These are phyloP conservation scores for Colletotrichum chlorophyti DNA, from an alignment of 2,329 filamentous ascomycete species.

Conservation along the genomic window DNA sequence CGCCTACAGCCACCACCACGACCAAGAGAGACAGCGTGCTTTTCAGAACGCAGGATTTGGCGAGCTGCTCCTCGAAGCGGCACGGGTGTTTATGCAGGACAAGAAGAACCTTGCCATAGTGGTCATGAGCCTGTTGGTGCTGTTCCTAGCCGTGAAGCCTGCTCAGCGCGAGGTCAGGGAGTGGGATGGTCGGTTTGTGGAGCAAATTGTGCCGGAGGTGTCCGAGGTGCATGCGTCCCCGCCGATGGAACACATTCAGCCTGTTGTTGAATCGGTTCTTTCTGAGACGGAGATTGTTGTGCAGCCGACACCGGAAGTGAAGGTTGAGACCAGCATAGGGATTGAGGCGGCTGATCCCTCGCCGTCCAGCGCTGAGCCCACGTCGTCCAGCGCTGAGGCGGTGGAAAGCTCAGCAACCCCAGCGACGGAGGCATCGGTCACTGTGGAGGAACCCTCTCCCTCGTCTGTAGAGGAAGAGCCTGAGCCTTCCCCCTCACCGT, in stretches of 20 bases:
- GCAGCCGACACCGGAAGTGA: neutral
- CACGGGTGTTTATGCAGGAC: conserved; percentile 61
- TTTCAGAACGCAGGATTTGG: conserved; percentile 56
- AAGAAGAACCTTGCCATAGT: conserved; percentile 66
- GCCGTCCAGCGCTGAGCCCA: neutral
- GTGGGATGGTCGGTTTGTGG: conserved; percentile 31
- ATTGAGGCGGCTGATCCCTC: neutral
- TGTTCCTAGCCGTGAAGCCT: conserved; percentile 51
- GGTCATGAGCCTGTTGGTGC: conserved; percentile 58
- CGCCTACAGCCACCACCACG: conserved; percentile 36
- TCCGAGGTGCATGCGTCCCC: conserved; percentile 3
- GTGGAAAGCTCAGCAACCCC: neutral
- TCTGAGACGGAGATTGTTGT: neutral
- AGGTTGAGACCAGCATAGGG: neutral
- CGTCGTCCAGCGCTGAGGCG: neutral
- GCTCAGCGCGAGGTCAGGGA: conserved; percentile 35
- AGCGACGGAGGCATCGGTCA: neutral
- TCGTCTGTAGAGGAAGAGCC: neutral
- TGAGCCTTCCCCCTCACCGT: neutral
- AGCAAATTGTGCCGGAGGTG: conserved; percentile 28
- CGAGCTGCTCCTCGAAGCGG: conserved; percentile 61
- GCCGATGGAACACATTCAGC: conserved; percentile 2
- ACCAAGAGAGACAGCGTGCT: conserved; percentile 9
- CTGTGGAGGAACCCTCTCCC: neutral
- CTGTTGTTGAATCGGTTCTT: neutral